A percentile compares a stretch with the other conserved stretches of the same genome.
Conservation (phyloP, 306 rosid genomes). For the Sesbania bispinosa region DNA sequence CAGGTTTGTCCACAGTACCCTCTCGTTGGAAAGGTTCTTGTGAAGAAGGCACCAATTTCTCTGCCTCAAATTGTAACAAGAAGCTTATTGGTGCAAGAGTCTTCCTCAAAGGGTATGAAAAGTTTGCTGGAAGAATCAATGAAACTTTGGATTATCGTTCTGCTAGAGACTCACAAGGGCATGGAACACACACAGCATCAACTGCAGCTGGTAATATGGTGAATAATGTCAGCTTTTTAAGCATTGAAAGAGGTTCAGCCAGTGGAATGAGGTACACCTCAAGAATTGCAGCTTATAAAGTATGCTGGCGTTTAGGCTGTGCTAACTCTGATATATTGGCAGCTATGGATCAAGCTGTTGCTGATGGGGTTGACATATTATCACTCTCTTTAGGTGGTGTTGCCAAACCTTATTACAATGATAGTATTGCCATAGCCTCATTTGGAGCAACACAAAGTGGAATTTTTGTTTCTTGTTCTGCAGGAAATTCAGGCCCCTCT, state of each 20-base stretch:
- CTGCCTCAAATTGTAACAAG: slow-evolving; percentile 52
- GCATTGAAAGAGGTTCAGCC: slow-evolving; percentile 51
- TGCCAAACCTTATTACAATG: slow-evolving; percentile 43
- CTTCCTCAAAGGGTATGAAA: slow-evolving; percentile 59
- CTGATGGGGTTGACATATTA: slow-evolving; percentile 67
- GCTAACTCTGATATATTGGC: slow-evolving; percentile 59
- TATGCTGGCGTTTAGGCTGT: slow-evolving; percentile 70
- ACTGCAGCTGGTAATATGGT: slow-evolving; percentile 59
- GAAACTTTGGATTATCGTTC: slow-evolving; percentile 48
- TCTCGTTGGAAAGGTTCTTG: slow-evolving; percentile 66
- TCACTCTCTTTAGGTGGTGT: slow-evolving; percentile 68
- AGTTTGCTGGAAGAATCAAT: slow-evolving; percentile 41
- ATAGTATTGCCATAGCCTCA: slow-evolving; percentile 59
- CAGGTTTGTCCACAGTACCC: slow-evolving; percentile 47
- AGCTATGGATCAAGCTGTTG: slow-evolving; percentile 63
- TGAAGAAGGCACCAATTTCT: slow-evolving; percentile 57
- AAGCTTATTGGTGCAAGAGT: slow-evolving; percentile 70
- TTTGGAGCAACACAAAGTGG: slow-evolving; percentile 58
- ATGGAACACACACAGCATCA: slow-evolving; percentile 79
- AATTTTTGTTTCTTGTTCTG: slow-evolving; percentile 65
- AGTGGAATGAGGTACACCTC: slow-evolving; percentile 64
- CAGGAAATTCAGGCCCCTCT: slow-evolving; percentile 74
- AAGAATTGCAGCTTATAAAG: slow-evolving; percentile 70
- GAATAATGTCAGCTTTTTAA: slow-evolving; percentile 38
- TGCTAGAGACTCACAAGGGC: slow-evolving; percentile 60